Evolutionary conservation across 176 grass and related monocot genomes (phyloP), one percentile per base, ranked within the genome.

Genomic region (Hordeum vulgare): DNA sequence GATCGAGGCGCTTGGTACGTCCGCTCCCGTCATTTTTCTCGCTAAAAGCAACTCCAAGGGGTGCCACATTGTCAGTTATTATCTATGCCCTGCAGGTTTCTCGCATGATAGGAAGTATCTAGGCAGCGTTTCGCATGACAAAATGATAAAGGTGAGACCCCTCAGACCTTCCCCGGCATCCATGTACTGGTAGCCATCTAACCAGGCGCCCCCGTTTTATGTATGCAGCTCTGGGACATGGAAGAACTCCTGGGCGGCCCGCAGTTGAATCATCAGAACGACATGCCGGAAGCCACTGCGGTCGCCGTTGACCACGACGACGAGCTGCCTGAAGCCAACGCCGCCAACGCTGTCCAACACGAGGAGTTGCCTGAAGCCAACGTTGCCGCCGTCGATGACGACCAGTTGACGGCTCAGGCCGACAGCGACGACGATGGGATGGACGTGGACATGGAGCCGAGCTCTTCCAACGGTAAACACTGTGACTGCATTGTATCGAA

Each of bases 91-190:
- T 68, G 74, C 86, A 92, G 93, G 90, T 88, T 87, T 98, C 69
- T 98, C 93, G 54, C 89, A 84, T 5, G 96, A 98, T 51, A 90
- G 59, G 82, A 83, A 88, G 71, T 98, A 95, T 81, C 80, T 98
- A 20, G 93, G 92, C 59, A 98, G 96, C 78, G 81, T 95, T 86
- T 98, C 93, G 53, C 96, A 98, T 85, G 96, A 98, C 62, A 90
- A 98, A 85, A 88, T 98, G 78, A 59, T 95, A 44, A 98, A 98
- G 95, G 95, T 97, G 74, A 76, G 35, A 7, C 34, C 27, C 51
- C 5, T 36, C 56, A 25, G 3, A 29, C 24, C 11, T 58, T 9
- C 6, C 1, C 2, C 8, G 27, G 5, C n/a, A 4, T 66, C 4
- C 9, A 4, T 36, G 58, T 24, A 21, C 70, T 9, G 59, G 39